Conservation (phyloP, 2,329 filamentous ascomycete species). For the Helotiales sp. region DNA sequence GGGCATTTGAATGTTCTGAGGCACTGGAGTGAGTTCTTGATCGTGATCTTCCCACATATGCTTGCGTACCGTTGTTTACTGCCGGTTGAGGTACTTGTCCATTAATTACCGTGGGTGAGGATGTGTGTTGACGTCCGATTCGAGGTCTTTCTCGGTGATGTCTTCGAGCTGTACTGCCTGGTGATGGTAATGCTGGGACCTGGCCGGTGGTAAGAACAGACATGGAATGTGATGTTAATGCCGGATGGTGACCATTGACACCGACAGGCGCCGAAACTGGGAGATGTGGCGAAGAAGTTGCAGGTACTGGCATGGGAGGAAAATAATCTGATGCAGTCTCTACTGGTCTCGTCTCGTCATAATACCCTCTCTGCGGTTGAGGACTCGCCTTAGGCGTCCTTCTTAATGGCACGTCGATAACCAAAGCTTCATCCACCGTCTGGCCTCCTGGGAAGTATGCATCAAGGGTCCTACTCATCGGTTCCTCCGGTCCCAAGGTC, state of each 20-base stretch:
- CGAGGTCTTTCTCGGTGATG: conserved; percentile 61
- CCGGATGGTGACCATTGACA: conserved; percentile 29
- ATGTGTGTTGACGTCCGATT: conserved; percentile 71
- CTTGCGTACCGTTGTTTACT: conserved; percentile 32
- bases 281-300: conserved; percentile 33
- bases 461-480: conserved; percentile 75
- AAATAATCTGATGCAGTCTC: conserved; percentile 82
- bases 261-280: conserved; percentile 28
- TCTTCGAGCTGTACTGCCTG: conserved; percentile 64
- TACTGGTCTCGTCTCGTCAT: conserved; percentile 60
- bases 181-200: conserved; percentile 77
- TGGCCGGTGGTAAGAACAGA: conserved; percentile 80
- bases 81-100: conserved; percentile 20
- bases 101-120: conserved; percentile 71
- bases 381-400: conserved; percentile 82
- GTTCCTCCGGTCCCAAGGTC: conserved; percentile 80
- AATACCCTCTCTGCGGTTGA: conserved; percentile 52
- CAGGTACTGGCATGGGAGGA: conserved; percentile 60
- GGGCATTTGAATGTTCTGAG: conserved; percentile 49
- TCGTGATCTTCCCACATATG: conserved; percentile 42
- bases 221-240: conserved; percentile 62
- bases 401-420: conserved; percentile 81
- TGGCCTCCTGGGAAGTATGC: conserved; percentile 85
- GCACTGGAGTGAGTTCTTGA: conserved; percentile 58
- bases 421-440: conserved; percentile 80